A percentile compares a stretch with the other conserved stretches of the same genome.
These are phyloP conservation scores for Silene conica DNA, from an alignment of 148 eudicot genomes.

Conservation along the genomic window DNA sequence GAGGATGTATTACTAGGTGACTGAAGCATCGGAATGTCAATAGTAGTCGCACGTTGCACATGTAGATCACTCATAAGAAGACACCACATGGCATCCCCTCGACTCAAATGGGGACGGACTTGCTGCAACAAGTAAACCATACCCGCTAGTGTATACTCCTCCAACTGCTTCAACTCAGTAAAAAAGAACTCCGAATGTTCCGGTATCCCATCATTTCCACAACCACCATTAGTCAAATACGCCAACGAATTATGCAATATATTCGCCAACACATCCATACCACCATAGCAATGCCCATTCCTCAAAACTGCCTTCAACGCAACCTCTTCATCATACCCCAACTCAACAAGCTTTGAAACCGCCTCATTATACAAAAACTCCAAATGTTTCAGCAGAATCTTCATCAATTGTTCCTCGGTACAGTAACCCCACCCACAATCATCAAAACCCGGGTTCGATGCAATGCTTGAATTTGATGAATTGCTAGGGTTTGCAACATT, in stretches of 20 bases:
- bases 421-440: conserved; percentile 88
- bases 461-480: conserved; percentile 20
- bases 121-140: conserved; percentile 93
- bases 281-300: conserved; percentile 89
- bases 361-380: conserved; percentile 85
- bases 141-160: conserved; percentile 80
- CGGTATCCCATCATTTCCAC: conserved; percentile 29
- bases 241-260: conserved; percentile 71
- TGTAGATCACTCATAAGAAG: conserved; percentile 94
- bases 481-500: conserved; percentile 31
- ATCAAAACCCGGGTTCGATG: conserved; percentile 44
- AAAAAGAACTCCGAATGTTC: conserved; percentile 59
- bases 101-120: conserved; percentile 72
- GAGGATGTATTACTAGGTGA: conserved; percentile 37
- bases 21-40: conserved; percentile 72
- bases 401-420: conserved; percentile 93
- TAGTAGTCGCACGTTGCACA: conserved; percentile 83
- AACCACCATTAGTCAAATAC: conserved; percentile 56
- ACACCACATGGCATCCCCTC: conserved; percentile 99
- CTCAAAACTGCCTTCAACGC: conserved; percentile 64
- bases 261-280: conserved; percentile 87
- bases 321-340: conserved; percentile 88
- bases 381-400: conserved; percentile 67
- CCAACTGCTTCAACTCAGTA: conserved; percentile 76
- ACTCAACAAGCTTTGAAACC: conserved; percentile 52